Evolutionary conservation across 345 rosid species (phyloP), one percentile per base, ranked within the genome.

Genomic region (Eucalyptus victrix): DNA sequence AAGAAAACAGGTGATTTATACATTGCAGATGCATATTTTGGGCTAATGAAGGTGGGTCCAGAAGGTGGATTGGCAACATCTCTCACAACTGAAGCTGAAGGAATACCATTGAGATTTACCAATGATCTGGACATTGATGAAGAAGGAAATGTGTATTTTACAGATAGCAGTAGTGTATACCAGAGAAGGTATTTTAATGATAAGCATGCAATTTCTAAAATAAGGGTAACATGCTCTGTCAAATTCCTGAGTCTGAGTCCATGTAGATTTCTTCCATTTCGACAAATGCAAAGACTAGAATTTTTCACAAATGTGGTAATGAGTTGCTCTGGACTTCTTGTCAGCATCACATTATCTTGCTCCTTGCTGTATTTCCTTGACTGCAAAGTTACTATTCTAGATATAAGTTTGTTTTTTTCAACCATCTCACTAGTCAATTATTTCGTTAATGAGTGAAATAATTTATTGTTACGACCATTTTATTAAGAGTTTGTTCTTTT

Each of bases 1-100:
- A 96, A 95, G 93, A 94, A 92, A 90, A 95, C 94, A 3, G 98
- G 99, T 8, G 98, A 96, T 90, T 93, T 97, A 69, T 97, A 95
- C 92, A 97, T 97, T 16, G 99, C 98, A 18, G 99, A 97, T 89
- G 99, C 99, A 5, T 97, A 97, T 91, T 92, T 97, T 88, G 99
- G 99, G 91, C 93, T 97, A 89, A 89, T 97, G 96, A 97, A 95
- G 91, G 99, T 97, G 6, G 98, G 99, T 37, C 98, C 98, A 60
- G 96, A 94, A 93, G 99, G 99, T 86, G 98, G 99, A 51, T 89
- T 96, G 86, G 99, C 99, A 13, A 93, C 92, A 86, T 92, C 95
- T 44, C 94, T 97, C 87, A 88, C 95, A 42, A 94, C 95, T 56
- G 98, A 95, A 89, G 98, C 97, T 89, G 99, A 96, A 69, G 99